Evolutionary conservation across 345 rosid genomes (phyloP).

Genomic region (Geranium brycei): DNA sequence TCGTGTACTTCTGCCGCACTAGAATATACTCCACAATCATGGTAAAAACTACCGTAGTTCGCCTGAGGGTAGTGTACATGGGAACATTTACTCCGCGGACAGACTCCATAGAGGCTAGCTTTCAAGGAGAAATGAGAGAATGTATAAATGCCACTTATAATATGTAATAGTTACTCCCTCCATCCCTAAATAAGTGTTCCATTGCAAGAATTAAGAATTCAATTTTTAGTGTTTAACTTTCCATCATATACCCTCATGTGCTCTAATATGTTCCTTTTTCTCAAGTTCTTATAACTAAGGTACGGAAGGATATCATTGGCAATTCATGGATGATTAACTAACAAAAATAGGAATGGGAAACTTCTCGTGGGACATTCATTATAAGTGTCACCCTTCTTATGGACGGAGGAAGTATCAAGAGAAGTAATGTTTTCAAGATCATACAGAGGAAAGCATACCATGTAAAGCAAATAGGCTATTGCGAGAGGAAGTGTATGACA

Average conservation of each 20-base stretch:
- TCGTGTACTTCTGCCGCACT: conserved; percentile 64
- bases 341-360: too few relatives aligned
- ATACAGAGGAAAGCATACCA: background rate
- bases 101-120: conserved; percentile 89
- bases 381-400: too few relatives aligned
- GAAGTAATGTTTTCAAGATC: background rate
- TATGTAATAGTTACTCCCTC: background rate
- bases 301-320: too few relatives aligned
- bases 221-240: too few relatives aligned
- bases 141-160: conserved; percentile 1
- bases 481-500: conserved; percentile 39
- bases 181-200: too few relatives aligned
- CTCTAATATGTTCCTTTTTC: too few relatives aligned
- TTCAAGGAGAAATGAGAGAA: conserved; percentile 26
- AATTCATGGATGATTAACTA: too few relatives aligned
- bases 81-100: conserved; percentile 98
- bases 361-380: too few relatives aligned
- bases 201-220: too few relatives aligned
- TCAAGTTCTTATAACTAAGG: too few relatives aligned
- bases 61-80: conserved; percentile 96
- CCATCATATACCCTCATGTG: too few relatives aligned
- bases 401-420: background rate
- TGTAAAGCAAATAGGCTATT: conserved; percentile 38
- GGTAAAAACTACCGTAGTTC: conserved; percentile 87
- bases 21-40: conserved; percentile 81